Evolutionary conservation across 768 basidiomycete genomes (phyloP), one percentile per base, ranked within the genome.

Genomic region (Russula olivacea): DNA sequence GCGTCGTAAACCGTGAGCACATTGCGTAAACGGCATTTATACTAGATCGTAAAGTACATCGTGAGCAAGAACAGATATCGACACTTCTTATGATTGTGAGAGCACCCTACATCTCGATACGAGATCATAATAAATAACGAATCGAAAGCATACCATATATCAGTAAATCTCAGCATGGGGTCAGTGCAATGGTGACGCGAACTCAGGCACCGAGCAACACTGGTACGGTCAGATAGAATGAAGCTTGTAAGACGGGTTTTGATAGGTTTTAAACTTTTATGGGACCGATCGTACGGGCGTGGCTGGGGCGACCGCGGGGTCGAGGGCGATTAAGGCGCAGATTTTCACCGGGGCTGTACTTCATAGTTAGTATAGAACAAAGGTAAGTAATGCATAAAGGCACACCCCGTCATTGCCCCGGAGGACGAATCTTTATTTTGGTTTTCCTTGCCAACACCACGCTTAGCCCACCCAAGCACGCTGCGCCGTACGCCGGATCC

Each of bases 391-490:
- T 17, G 49, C 21, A 47, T 47, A 61, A 58, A 23, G 54, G 6
- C 2, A 82, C 85, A 89, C 88, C 81, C 85, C 73, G 77, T 79
- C 61, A 83, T 74, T 36, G 71, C 65, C 66, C 77, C 70, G 69
- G 75, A 71, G 61, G 74, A 56, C 55, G 34, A 81, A 67, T 81
- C 81, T 62, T 83, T 85, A 52, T 75, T 76, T 69, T 76, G 56
- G 72, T 81, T 61, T 71, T 74, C 73, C 77, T 85, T 73, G 34
- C 79, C 81, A 0, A 74, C 77, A 67, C 79, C 83, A 40, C 83
- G 81, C 74, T 89, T 89, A 47, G 83, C 74, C 84, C 81, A 84
- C 1, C 87, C 88, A 1, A 83, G 76, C 0, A 81, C 81, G 0
- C 75, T 77, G n/a, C 86, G 78, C 14, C 85, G 77, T 0, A 81